phyloP scores from a whole-genome alignment of 345 rosid genomes.

The Salix dunnii region DNA sequence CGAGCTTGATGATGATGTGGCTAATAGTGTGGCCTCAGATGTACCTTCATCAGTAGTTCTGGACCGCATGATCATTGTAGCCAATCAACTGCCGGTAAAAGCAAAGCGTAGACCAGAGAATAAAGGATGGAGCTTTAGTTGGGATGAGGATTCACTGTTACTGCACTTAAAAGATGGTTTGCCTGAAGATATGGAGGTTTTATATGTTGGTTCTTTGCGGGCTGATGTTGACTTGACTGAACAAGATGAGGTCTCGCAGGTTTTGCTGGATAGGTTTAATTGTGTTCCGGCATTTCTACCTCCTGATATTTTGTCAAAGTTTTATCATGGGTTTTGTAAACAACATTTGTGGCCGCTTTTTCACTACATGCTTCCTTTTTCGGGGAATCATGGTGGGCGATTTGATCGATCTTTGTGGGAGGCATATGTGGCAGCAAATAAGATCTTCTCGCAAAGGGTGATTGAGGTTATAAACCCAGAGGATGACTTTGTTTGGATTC shows the following conservation, averaged over 20 bases:
- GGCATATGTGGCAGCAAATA: slow-evolving; percentile 72
- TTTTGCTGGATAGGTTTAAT: slow-evolving; percentile 65
- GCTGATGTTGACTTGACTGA: slow-evolving; percentile 55
- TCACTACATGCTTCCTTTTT: slow-evolving; percentile 75
- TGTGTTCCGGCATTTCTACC: slow-evolving; percentile 77
- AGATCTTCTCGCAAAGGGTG: slow-evolving; percentile 66
- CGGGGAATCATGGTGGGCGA: slow-evolving; percentile 60
- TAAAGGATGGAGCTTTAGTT: slow-evolving; percentile 73
- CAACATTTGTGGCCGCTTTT: slow-evolving; percentile 82
- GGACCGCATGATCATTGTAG: slow-evolving; percentile 67
- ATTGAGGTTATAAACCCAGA: slow-evolving; percentile 73
- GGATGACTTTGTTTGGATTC: slow-evolving; percentile 75
- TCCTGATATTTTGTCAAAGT: slow-evolving; percentile 52
- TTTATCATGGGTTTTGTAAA: slow-evolving; percentile 73
- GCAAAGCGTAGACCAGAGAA: slow-evolving; percentile 76
- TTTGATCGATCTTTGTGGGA: slow-evolving; percentile 75
- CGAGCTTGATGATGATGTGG: slow-evolving; percentile 77
- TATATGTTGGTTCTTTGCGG: slow-evolving; percentile 60
- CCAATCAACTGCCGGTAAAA: slow-evolving; percentile 68
- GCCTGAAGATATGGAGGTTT: slow-evolving; percentile 75
- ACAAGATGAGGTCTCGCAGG: slow-evolving; percentile 71
- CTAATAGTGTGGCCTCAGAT: slow-evolving; percentile 61
- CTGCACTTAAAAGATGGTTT: slow-evolving; percentile 71
- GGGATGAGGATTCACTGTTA: slow-evolving; percentile 65
- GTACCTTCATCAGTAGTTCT: slow-evolving; percentile 56